Conservation (phyloP, 176 grass and related monocot species). For the Carex myosuroides region DNA sequence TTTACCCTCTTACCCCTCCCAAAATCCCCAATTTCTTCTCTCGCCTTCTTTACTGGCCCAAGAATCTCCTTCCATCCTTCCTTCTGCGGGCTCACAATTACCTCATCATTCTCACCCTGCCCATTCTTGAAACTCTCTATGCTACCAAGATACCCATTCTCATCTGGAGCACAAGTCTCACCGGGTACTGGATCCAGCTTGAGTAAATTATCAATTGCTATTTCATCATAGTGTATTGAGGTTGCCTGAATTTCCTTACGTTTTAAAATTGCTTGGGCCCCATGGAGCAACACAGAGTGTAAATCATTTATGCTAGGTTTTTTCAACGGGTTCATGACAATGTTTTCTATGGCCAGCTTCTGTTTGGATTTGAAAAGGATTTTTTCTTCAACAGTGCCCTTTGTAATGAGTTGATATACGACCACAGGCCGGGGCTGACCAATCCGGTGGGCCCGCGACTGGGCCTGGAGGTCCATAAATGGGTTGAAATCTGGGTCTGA, state of each 20-base stretch:
- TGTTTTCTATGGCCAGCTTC: conserved; percentile 61
- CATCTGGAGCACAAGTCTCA: conserved; percentile 43
- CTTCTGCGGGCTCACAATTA: conserved; percentile 34
- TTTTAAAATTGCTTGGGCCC: conserved; percentile 49
- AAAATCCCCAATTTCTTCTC: conserved; percentile 16
- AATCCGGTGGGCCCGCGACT: conserved; percentile 55
- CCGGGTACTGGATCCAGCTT: conserved; percentile 41
- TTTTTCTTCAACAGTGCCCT: conserved; percentile 67
- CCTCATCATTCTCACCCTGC: background rate
- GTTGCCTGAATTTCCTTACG: conserved; percentile 37
- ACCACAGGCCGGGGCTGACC: conserved; percentile 58
- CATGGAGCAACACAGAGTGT: conserved; percentile 50
- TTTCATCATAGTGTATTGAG: conserved; percentile 47
- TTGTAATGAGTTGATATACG: conserved; percentile 66
- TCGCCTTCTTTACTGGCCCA: conserved; percentile 27
- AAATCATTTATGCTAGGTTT: conserved; percentile 46
- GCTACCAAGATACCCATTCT: conserved; percentile 54
- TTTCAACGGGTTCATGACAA: conserved; percentile 54
- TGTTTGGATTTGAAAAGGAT: conserved; percentile 61
- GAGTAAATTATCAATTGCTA: conserved; percentile 53
- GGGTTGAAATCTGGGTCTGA: conserved; percentile 78
- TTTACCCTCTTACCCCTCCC: conserved; percentile 57
- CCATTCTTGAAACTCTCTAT: conserved; percentile 52
- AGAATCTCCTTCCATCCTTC: conserved; percentile 38
- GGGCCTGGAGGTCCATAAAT: conserved; percentile 72